phyloP scores from a whole-genome alignment of 139 green algal genomes.

The Chlamydomonas sp. region DNA sequence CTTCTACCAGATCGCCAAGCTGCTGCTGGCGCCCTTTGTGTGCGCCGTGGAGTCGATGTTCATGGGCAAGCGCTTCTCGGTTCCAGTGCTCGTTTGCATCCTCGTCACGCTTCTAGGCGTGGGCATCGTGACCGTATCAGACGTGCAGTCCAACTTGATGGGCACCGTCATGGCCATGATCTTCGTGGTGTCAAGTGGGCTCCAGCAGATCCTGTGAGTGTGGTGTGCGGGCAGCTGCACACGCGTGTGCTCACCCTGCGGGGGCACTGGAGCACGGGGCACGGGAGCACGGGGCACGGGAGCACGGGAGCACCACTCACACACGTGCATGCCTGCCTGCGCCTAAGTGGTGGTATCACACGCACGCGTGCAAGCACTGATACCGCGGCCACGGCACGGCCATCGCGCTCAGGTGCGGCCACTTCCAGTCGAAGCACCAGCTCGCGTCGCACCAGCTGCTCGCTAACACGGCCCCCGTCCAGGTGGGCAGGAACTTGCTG shows the following conservation, averaged over 20 bases:
- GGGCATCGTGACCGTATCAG: conserved; percentile 71
- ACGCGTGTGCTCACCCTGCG: neutral
- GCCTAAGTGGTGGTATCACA: neutral
- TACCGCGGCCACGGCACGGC: no score
- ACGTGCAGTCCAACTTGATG: conserved; percentile 38
- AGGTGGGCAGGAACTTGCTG: conserved; percentile 60
- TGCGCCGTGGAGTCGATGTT: conserved; percentile 72
- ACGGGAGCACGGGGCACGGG: neutral
- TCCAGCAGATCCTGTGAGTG: conserved; percentile 84
- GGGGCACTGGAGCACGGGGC: neutral
- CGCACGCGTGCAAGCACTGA: neutral
- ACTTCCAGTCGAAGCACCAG: conserved; percentile 67
- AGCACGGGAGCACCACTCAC: neutral
- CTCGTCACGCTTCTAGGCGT: conserved; percentile 66
- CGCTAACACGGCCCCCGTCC: conserved; percentile 65
- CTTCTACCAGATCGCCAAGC: conserved; percentile 74
- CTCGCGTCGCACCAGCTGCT: conserved; percentile 74
- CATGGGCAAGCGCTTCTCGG: conserved; percentile 55
- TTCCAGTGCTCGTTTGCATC: conserved; percentile 47
- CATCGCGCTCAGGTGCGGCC: conserved; percentile 37
- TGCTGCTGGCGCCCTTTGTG: conserved; percentile 85
- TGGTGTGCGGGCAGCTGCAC: neutral
- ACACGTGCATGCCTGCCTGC: no score
- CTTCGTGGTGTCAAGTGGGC: conserved; percentile 66
- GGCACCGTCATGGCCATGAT: conserved; percentile 62